A percentile compares a stretch with the other conserved stretches of the same genome.
These are phyloP conservation scores for Nannochloris sp. DNA, from an alignment of 139 green algal species.

Conservation along the genomic window DNA sequence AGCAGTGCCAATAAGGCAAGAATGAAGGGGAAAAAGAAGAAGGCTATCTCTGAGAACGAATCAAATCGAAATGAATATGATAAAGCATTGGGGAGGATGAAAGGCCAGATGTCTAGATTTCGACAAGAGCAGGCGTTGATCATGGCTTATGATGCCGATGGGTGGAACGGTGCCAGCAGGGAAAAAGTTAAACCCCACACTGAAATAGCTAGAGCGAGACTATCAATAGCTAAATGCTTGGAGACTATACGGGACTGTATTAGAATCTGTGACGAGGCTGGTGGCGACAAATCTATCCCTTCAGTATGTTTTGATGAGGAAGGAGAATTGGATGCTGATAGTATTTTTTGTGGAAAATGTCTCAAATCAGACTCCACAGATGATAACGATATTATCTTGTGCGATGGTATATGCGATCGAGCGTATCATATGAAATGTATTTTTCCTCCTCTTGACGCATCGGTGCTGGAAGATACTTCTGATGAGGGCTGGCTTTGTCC, in stretches of 20 bases:
- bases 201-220: constrained; percentile 46
- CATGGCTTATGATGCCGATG: constrained; percentile 51
- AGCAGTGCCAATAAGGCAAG: neutral
- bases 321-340: constrained; percentile 52
- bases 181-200: constrained; percentile 53
- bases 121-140: constrained; percentile 36
- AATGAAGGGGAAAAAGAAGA: neutral
- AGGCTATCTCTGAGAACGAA: neutral
- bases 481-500: constrained; percentile 77
- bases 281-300: constrained; percentile 25
- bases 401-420: constrained; percentile 74
- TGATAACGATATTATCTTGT: constrained; percentile 90
- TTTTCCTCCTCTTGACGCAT: constrained; percentile 40
- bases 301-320: constrained; percentile 41
- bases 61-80: constrained; percentile 14
- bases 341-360: constrained; percentile 80
- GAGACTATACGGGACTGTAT: constrained; percentile 47
- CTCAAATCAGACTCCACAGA: constrained; percentile 33
- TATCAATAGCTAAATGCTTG: constrained; percentile 42
- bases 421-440: constrained; percentile 69
- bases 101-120: constrained; percentile 33
- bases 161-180: constrained; percentile 44
- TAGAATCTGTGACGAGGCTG: constrained; percentile 44
- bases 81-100: constrained; percentile 24
- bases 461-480: constrained; percentile 8